Base-by-base conservation (phyloP, 2,329 filamentous ascomycete genomes). In the Clonostachys byssicola region DNA sequence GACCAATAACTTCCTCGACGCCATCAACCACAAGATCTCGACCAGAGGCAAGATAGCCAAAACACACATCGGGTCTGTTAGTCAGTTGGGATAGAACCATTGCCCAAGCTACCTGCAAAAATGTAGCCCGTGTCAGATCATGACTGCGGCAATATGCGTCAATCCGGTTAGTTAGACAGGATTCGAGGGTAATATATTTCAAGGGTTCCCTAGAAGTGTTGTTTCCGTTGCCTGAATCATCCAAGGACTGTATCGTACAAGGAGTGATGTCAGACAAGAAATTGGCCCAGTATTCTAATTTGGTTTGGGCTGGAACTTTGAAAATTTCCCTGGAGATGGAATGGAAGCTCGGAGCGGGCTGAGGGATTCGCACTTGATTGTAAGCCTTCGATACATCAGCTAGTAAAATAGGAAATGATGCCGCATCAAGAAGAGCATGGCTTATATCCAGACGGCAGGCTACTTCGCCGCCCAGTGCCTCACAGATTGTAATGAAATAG, bases 1-100 rank as follows among this genome's bases (percentile, higher is more conserved):
- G 65, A 0, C 78, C 78, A 10, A 77, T 65, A 2, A 74, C 67
- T 2, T 75, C 63, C 3, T 69, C 63, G 12, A 80, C 72, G 3
- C 70, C 67, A 2, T 65, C 58, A 2, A 81, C 63, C 1, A 72
- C 69, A 2, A 72, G 62, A 51, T 81, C 77, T 23, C 78, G 66
- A 5, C 77, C 77, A 0, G 75, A 76, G 1, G 77, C 59, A 0
- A 80, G 68, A 46, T 80, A 76, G 1, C 77, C 78, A 47, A 81
- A 81, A 34, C 72, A 74, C 0, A 80, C 68, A 42, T 78, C 70
- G 4, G 4, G 16, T 16, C 5, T 65, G 63, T 1, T 62, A 58
- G 2, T 66, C 67, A 6, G 73, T 73, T 38, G 35, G 35, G 35
- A 38, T 2, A 58, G 17, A 0, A 50, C 49, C 5, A 57, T 13